Evolutionary conservation across 192 early-diverging fungal species (phyloP), one percentile per base, ranked within the genome.

Genomic region (Podila horticola): DNA sequence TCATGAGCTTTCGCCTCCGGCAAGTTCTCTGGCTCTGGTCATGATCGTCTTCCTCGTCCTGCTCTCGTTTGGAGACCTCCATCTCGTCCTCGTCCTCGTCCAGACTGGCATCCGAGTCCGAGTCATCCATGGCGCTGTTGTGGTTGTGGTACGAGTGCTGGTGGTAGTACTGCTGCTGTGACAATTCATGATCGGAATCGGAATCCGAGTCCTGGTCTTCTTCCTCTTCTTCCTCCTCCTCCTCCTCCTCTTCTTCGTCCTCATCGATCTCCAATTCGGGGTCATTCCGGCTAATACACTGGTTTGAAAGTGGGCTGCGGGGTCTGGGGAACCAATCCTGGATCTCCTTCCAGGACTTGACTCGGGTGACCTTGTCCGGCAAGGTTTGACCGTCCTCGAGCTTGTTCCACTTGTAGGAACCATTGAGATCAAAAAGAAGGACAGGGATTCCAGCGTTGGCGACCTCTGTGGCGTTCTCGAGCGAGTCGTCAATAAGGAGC

Each of bases 401-500:
- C 28, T 88, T 77, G 71, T 85, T 88, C 87, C 85, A 84, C 12
- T 68, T 84, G 74, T 85, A 89, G 12, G 67, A 30, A 6, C 90
- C 90, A 22, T 86, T 71, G 22, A 82, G 82, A 82, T 91, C 90
- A 66, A 90, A 91, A 38, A 91, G 58, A 28, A 91, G 75, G 20
- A 91, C 85, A 0, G 85, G 82, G 41, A 89, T 84, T 0, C 88
- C 88, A 13, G 79, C 68, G 17, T 48, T 64, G n/a, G 90, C 86
- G 52, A 87, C 89, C 30, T 91, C 90, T 28, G 67, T 64, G 0
- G 84, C 86, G 55, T 90, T 89, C 45, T 86, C 82, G 29, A 90
- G 68, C 11, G 77, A 83, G 71, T 91, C 85, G 66, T 91, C 90
- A 51, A 91, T 87, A 49, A 91, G 70, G 48, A 91, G 73, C 41